A percentile compares a stretch with the other conserved stretches of the same genome.
phyloP scores from a whole-genome alignment of 306 rosid genomes.

The Fragaria iinumae region DNA sequence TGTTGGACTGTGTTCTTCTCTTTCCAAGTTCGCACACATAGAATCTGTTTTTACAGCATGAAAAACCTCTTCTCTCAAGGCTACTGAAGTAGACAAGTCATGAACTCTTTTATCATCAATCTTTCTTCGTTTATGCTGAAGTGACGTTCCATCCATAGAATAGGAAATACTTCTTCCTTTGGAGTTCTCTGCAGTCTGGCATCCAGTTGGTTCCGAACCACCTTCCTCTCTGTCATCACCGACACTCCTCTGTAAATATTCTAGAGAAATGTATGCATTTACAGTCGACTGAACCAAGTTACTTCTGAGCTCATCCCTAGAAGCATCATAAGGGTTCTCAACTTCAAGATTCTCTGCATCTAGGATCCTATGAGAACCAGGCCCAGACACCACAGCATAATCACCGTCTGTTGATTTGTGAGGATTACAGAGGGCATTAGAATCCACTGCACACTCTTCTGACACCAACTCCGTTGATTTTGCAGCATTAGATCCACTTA shows the following conservation, averaged over 20 bases:
- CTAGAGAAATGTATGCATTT: conserved; percentile 33
- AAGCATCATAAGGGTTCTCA: conserved; percentile 35
- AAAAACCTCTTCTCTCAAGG: conserved; percentile 30
- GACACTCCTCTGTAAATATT: conserved; percentile 25
- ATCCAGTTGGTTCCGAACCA: conserved; percentile 28
- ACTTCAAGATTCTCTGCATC: conserved; percentile 30
- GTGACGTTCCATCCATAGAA: conserved; percentile 38
- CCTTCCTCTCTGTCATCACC: conserved; percentile 26
- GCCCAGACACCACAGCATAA: conserved; percentile 27
- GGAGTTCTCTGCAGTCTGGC: conserved; percentile 29
- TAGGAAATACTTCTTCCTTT: conserved; percentile 21
- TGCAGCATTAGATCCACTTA: neutral
- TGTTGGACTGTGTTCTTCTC: conserved; percentile 35
- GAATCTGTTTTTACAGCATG: conserved; percentile 28
- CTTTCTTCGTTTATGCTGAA: conserved; percentile 57
- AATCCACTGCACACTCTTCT: conserved; percentile 19
- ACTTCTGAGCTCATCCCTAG: conserved; percentile 30
- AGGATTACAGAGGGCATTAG: conserved; percentile 13
- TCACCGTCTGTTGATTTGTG: conserved; percentile 29
- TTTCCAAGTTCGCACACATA: conserved; percentile 25
- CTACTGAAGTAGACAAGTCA: conserved; percentile 32
- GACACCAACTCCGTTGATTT: conserved; percentile 20
- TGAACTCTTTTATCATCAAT: conserved; percentile 28
- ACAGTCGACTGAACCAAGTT: conserved; percentile 22
- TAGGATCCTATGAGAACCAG: conserved; percentile 25